A percentile compares a stretch with the other conserved stretches of the same genome.
phyloP scores from a whole-genome alignment of 164 flowering plant genomes.

The Nymphaea thermarum region DNA sequence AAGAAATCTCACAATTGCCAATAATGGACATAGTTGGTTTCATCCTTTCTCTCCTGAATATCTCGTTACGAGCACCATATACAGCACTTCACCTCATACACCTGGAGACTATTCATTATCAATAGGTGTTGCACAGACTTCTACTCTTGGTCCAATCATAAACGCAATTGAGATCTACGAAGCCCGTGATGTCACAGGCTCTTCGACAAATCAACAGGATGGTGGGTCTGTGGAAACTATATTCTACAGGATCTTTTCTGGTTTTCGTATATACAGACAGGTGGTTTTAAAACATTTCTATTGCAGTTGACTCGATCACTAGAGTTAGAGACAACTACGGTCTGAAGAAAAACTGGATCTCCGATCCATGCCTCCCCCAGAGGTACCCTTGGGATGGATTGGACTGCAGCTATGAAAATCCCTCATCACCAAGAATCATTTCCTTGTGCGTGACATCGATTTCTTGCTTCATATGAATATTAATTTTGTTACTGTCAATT shows the following conservation, averaged over 20 bases:
- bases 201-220: constrained; percentile 12
- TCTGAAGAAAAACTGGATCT: background rate
- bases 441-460: background rate
- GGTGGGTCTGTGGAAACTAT: background rate
- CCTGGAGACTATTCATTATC: no score
- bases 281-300: background rate
- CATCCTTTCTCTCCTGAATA: no score
- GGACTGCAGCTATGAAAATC: background rate
- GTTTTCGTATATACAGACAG: background rate
- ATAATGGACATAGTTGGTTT: no score
- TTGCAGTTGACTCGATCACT: background rate
- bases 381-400: background rate
- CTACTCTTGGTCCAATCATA: constrained; percentile 36
- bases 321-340: background rate
- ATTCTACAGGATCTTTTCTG: background rate
- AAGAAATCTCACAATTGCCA: no score
- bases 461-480: background rate
- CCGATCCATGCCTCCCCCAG: background rate
- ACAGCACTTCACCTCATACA: no score
- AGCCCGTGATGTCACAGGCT: constrained; percentile 6
- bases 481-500: background rate
- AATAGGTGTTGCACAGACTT: background rate
- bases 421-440: background rate
- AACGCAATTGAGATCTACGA: constrained; percentile 34
- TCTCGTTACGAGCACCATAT: no score